Percentiles rank a stretch among this genome's conserved stretches.
phyloP scores from a whole-genome alignment of 345 rosid genomes.

The Sonneratia caseolaris region DNA sequence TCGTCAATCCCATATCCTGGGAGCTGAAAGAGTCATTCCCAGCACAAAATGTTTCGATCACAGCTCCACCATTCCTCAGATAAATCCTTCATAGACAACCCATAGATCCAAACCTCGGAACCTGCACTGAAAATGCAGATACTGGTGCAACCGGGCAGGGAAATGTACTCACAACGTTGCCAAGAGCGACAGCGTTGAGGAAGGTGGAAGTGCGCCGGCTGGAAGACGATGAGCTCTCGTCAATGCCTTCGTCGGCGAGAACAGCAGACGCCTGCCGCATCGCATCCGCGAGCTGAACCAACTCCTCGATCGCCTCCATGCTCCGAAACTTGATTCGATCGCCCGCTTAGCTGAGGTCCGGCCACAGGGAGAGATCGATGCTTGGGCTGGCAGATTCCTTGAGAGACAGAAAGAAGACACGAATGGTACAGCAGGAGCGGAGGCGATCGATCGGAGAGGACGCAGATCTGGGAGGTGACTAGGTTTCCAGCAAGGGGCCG shows the following conservation, averaged over 20 bases:
- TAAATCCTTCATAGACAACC: not conserved
- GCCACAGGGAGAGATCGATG: not conserved
- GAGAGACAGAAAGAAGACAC: not conserved
- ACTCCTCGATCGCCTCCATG: slow-evolving; percentile 97
- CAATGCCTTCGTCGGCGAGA: slow-evolving; percentile 86
- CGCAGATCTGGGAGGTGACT: not conserved
- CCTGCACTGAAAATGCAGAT: not conserved
- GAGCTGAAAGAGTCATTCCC: not conserved
- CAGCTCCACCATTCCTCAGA: not conserved
- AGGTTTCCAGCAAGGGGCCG: not conserved
- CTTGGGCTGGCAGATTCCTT: not conserved
- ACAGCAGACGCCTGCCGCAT: slow-evolving; percentile 77
- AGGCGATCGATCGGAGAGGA: not conserved
- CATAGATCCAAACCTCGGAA: slow-evolving; percentile 7
- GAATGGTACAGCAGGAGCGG: not conserved
- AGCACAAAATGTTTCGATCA: not conserved
- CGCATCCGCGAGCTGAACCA: slow-evolving; percentile 70
- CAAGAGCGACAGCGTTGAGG: slow-evolving; percentile 74
- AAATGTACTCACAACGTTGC: slow-evolving; percentile 68
- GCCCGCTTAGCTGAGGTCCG: not conserved
- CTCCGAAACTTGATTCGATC: slow-evolving; percentile 8
- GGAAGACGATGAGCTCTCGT: slow-evolving; percentile 43
- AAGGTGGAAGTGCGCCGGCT: slow-evolving; percentile 60
- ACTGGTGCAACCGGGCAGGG: slow-evolving; percentile 1
- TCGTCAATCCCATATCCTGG: not conserved